Evolutionary conservation across 805 yeast species (phyloP).

Genomic region (Yamadazyma takamatsuzukensis): DNA sequence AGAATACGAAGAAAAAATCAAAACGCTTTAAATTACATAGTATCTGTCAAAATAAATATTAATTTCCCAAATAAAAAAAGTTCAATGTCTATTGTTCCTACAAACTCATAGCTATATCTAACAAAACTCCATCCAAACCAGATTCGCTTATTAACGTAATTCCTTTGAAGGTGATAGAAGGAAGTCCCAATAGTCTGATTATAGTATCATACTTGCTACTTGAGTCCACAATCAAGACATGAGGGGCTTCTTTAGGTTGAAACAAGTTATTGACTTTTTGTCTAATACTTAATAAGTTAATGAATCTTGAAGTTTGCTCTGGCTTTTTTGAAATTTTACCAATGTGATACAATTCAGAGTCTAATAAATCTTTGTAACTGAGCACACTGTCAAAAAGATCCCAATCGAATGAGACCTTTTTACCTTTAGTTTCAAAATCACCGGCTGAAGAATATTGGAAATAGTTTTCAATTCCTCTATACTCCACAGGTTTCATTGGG

Average conservation of each 20-base stretch:
- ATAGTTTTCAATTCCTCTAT: slow-evolving; percentile 4
- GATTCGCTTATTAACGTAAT: background rate
- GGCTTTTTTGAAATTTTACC: background rate
- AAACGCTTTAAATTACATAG: slow-evolving; percentile 2
- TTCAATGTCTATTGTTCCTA: no score
- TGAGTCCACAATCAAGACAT: slow-evolving; percentile 2
- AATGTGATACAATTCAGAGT: slow-evolving; percentile 1
- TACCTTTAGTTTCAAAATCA: background rate
- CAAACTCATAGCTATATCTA: slow-evolving; percentile 5
- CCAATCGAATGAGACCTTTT: slow-evolving; percentile 3
- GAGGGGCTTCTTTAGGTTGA: slow-evolving; percentile 6
- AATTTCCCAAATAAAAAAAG: no score
- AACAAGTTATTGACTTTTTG: slow-evolving; percentile 3
- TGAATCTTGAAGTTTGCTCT: background rate
- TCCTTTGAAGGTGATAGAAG: background rate
- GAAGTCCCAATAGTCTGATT: slow-evolving; percentile 3
- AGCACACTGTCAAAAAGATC: slow-evolving; percentile 1
- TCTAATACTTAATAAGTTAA: slow-evolving; percentile 1
- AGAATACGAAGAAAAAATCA: slow-evolving; percentile 11
- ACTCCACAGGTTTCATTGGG: slow-evolving; percentile 9
- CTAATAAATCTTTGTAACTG: slow-evolving; percentile 1
- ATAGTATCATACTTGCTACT: background rate
- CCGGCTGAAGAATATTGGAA: slow-evolving; percentile 2
- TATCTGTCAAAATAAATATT: no score
- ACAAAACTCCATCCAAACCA: slow-evolving; percentile 8